These are phyloP conservation scores for Fistulifera solaris DNA, from an alignment of 108 stramenopile species.

Conservation along the genomic window DNA sequence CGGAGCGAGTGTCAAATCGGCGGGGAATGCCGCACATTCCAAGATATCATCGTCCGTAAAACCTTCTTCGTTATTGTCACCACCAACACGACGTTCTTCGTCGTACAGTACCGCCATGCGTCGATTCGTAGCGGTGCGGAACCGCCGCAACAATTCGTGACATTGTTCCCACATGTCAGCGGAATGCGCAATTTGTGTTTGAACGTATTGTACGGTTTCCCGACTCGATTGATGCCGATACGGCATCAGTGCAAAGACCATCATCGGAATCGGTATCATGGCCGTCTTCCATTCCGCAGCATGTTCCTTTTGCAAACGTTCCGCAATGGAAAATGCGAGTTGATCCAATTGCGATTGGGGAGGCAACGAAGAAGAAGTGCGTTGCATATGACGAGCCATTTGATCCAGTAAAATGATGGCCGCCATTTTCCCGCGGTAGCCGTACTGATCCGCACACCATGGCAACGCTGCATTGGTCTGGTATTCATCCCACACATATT, in stretches of 20 bases:
- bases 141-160: conserved; percentile 64
- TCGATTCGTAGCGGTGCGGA: conserved; percentile 78
- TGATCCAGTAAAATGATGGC: conserved; percentile 82
- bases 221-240: conserved; percentile 64
- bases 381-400: conserved; percentile 69
- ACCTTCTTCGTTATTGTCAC: conserved; percentile 11
- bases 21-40: conserved; percentile 61
- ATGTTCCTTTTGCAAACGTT: conserved; percentile 35
- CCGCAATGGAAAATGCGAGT: conserved; percentile 42
- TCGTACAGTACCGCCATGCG: conserved; percentile 72
- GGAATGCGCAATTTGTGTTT: conserved; percentile 32
- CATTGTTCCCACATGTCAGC: conserved; percentile 27
- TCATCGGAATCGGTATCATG: conserved; percentile 72
- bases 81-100: conserved; percentile 55
- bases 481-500: conserved; percentile 22
- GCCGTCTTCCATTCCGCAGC: conserved; percentile 49
- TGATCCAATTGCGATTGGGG: conserved; percentile 42
- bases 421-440: conserved; percentile 69
- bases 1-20: conserved; percentile 46
- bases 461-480: conserved; percentile 29
- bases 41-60: conserved; percentile 52
- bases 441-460: conserved; percentile 30
- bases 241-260: conserved; percentile 77
- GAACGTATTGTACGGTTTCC: conserved; percentile 48
- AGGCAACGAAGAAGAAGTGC: conserved; percentile 24